Percentiles rank a stretch among this genome's conserved stretches.
Conservation (phyloP, 1,284 basidiomycete genomes). For the Papiliotrema nemorosa region DNA sequence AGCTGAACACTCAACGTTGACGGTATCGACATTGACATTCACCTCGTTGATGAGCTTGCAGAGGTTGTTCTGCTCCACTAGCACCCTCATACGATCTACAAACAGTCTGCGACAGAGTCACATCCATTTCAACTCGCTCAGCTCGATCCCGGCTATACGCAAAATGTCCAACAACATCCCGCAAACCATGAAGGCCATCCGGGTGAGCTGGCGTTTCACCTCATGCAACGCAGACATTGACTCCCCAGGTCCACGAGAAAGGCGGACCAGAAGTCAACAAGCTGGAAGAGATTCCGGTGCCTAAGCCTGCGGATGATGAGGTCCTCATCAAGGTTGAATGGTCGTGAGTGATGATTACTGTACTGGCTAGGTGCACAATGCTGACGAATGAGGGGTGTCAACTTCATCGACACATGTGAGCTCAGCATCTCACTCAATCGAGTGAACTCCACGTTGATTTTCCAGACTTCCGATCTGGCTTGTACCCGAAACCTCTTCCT, state of each 20-base stretch:
- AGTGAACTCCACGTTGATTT: no score
- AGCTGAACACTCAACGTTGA: no score
- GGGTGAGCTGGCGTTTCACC: constrained; percentile 19
- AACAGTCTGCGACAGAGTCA: no score
- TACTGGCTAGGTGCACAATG: background rate
- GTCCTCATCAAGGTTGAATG: constrained; percentile 71
- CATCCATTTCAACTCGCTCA: no score
- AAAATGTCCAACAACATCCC: constrained; percentile 38
- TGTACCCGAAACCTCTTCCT: constrained; percentile 61
- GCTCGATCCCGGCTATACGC: no score
- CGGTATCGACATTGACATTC: no score
- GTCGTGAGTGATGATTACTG: constrained; percentile 16
- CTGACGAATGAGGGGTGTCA: constrained; percentile 60
- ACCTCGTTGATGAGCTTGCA: no score
- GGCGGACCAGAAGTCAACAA: constrained; percentile 70
- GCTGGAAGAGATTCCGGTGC: constrained; percentile 60
- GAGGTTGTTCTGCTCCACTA: no score
- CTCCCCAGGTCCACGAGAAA: constrained; percentile 47
- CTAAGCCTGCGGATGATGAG: constrained; percentile 61
- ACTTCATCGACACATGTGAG: constrained; percentile 60
- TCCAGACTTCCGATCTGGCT: constrained; percentile 47
- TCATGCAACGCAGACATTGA: background rate
- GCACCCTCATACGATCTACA: no score
- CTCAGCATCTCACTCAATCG: no score
- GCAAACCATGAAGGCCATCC: constrained; percentile 54